Evolutionary conservation across 2,329 filamentous ascomycete genomes (phyloP).

Genomic region (Claviceps sp.): DNA sequence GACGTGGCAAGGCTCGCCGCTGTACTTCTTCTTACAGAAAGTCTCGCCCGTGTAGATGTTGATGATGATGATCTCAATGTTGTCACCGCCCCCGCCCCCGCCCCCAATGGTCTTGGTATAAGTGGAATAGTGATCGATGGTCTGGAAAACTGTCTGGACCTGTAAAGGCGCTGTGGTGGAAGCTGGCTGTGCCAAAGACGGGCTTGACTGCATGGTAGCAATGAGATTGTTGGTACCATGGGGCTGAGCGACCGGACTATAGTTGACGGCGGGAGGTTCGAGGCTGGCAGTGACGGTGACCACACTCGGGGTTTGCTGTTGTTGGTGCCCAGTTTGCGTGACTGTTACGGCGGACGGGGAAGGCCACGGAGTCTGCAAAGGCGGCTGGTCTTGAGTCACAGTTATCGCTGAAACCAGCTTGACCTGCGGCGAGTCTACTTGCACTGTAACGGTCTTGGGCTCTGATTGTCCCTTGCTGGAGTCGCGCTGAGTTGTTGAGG

Average conservation of each 20-base stretch:
- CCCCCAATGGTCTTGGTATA: constrained; percentile 12
- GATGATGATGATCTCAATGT: constrained; percentile 19
- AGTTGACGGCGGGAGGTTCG: not conserved
- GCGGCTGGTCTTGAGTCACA: not conserved
- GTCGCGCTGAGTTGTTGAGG: constrained; percentile 8
- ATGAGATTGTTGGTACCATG: constrained; percentile 9
- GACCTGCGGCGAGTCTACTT: constrained; percentile 7
- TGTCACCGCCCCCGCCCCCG: constrained; percentile 11
- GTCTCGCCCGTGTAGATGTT: constrained; percentile 18
- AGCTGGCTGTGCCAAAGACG: constrained; percentile 7
- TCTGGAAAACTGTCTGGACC: constrained; percentile 6
- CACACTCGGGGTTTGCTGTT: not conserved
- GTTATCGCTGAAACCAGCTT: constrained; percentile 12
- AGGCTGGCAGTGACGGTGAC: constrained; percentile 1
- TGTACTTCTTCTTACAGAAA: constrained; percentile 15
- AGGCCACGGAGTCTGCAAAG: not conserved
- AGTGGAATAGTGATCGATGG: constrained; percentile 10
- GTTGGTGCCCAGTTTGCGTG: not conserved
- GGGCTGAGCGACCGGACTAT: not conserved
- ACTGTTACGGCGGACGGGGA: constrained; percentile 3
- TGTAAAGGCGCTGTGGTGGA: constrained; percentile 14
- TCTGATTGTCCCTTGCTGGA: constrained; percentile 5
- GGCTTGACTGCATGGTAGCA: constrained; percentile 6
- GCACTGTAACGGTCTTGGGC: constrained; percentile 11
- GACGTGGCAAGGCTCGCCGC: constrained; percentile 14